Evolutionary conservation across 1,139 yeast species (phyloP), one percentile per base, ranked within the genome.

Genomic region (Zygosaccharomyces pseudobailii): DNA sequence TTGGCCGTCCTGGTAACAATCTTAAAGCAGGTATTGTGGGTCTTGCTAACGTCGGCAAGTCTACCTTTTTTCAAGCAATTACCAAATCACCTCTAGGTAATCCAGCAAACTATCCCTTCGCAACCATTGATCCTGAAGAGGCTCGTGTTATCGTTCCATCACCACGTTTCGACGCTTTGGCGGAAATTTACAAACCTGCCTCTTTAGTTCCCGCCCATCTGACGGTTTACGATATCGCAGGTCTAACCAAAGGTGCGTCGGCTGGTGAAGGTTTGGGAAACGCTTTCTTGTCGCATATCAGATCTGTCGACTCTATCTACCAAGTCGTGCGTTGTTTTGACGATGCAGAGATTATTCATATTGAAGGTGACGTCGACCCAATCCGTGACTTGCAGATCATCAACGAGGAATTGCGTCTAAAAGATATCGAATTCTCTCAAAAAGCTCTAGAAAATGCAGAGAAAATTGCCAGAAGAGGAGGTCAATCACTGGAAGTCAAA

Each of bases 1-100:
- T 92, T 62, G 99, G 99, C 59, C 87, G 98, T 75, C 99, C 99
- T 68, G 98, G 97, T 69, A 90, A 90, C 73, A 90, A 89, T 72
- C 78, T 90, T 69, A 90, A 89, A 71, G 87, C 92, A 45, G 98
- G 98, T 71, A 90, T 92, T 64, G 97, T 92, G 57, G 97, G 97
- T 56, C 77, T 90, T 58, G 97, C 97, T 67, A 90, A 90, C 65
- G 95, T 90, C 56, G 98, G 98, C 66, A 92, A 92, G 72, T 90
- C 97, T 40, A 84, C 92, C 23, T 84, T 84, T 69, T 84, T 84
- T 79, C 92, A 85, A 70, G 92, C 92, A 52, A 83, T 85, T 62
- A 85, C 94, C 57, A 81, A 83, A 73, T 89, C 89, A 65, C 95
- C 95, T 48, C 78, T 92, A 62, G 98, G 98, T 62, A 92, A 90